Conservation (phyloP, 1,284 basidiomycete species). For the Taiwanofungus camphoratus region DNA sequence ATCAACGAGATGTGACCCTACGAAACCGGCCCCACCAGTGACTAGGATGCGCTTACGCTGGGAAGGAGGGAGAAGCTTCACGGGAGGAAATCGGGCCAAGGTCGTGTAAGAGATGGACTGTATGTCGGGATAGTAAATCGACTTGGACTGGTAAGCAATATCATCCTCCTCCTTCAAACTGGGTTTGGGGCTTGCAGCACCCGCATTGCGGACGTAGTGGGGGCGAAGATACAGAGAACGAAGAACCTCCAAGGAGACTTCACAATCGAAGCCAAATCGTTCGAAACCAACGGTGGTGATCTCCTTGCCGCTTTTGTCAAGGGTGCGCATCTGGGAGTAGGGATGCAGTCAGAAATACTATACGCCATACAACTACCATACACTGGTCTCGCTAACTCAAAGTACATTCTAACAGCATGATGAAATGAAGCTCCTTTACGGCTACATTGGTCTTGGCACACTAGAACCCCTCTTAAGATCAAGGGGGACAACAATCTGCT, state of each 20-base stretch:
- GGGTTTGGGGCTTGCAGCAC: constrained; percentile 32
- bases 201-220: constrained; percentile 57
- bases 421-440: too few species aligned
- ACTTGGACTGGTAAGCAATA: constrained; percentile 75
- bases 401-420: too few species aligned
- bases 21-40: constrained; percentile 96
- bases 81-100: constrained; percentile 85
- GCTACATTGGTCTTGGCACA: too few species aligned
- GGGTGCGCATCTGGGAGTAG: constrained; percentile 52
- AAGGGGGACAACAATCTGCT: too few species aligned
- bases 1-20: constrained; percentile 96
- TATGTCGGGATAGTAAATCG: constrained; percentile 73
- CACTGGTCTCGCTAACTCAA: too few species aligned
- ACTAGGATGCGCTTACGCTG: constrained; percentile 86
- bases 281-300: constrained; percentile 76
- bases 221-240: constrained; percentile 84
- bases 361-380: too few species aligned
- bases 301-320: constrained; percentile 72
- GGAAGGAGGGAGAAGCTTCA: constrained; percentile 76
- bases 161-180: constrained; percentile 30
- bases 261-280: constrained; percentile 84
- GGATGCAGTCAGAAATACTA: too few species aligned
- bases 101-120: constrained; percentile 88
- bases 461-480: too few species aligned
- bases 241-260: constrained; percentile 72